Base-by-base conservation (phyloP, 108 stramenopile genomes). In the Schizochytrium sp. region DNA sequence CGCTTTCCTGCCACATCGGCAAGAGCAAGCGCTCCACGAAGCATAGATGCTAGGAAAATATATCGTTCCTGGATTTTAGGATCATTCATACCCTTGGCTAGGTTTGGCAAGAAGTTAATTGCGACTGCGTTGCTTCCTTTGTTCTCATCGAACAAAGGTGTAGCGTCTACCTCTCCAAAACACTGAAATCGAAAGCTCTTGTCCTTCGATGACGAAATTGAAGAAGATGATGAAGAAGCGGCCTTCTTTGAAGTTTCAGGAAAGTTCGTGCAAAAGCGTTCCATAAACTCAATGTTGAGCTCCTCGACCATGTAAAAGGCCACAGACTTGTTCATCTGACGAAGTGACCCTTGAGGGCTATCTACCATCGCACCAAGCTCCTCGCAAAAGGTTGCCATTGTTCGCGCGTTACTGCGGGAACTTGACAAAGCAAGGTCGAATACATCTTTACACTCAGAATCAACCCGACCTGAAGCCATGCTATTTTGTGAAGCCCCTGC, bases 301-400 rank as follows among this genome's bases (percentile, higher is more conserved):
- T 83, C 76, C 47, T 83, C 53, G 15, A 55, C 76, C 50, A 49
- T 55, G 53, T 83, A 83, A 5, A 55, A n/a, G 10, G 76, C 76
- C 28, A 83, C 40, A 10, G 50, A 53, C 76, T 83, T n/a, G 5
- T n/a, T 53, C 40, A 69, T 38, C 64, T 15, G 12, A 44, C 28
- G 10, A 38, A 69, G 44, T 2, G 40, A 44, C 19, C 64, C 64
- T 8, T 69, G 7, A 10, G 64, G 64, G 64, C 64, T 44, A 12
- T 83, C 76, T 5, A 83, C 53, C 53, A 55, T 55, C 50, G 50
- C 53, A n/a, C 50, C 76, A 10, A 83, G 53, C 53, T 83, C 76
- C 45, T 83, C 76, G 53, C 76, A 83, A 46, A 83, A 49, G 1
- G 76, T 83, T 2, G 76, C 76, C 76, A 83, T 83, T 5, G 76